A percentile compares a stretch with the other conserved stretches of the same genome.
phyloP scores from a whole-genome alignment of 139 green algal species.

The Coelastrella sp. region DNA sequence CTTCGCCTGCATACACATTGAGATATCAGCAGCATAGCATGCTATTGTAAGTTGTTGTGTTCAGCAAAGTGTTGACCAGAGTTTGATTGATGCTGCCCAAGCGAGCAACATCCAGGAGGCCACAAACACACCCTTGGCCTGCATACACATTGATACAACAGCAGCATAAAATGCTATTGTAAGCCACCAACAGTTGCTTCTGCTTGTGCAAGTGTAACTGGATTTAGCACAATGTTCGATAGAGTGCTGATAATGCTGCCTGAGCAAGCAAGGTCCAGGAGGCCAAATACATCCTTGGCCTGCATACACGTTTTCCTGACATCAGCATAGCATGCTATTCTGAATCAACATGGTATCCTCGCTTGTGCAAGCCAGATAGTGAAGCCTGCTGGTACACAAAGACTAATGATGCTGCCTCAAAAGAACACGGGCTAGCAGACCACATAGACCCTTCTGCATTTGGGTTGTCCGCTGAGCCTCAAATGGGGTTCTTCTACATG shows the following conservation, averaged over 20 bases:
- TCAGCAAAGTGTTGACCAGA: background rate
- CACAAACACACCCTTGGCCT: slow-evolving; percentile 14
- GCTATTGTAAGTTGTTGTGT: too few species aligned
- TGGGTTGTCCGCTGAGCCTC: too few species aligned
- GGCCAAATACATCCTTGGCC: slow-evolving; percentile 19
- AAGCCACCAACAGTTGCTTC: too few species aligned
- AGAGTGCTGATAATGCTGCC: background rate
- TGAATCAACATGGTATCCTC: too few species aligned
- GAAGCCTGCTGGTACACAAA: background rate
- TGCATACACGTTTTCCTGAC: background rate
- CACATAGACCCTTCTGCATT: background rate
- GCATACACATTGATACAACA: too few species aligned
- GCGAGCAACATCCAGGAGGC: slow-evolving; percentile 23
- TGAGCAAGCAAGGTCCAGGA: slow-evolving; percentile 27
- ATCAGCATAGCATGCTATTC: too few species aligned
- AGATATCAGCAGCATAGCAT: too few species aligned
- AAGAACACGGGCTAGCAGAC: slow-evolving; percentile 27
- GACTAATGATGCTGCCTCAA: background rate
- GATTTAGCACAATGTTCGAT: background rate
- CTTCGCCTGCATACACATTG: background rate
- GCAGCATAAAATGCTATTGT: too few species aligned
- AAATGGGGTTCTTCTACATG: too few species aligned
- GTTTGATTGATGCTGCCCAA: background rate
- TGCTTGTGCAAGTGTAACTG: too few species aligned
- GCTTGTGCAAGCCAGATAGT: too few species aligned